Evolutionary conservation across 495 filamentous ascomycete species (phyloP), one percentile per base, ranked within the genome.

Genomic region (Penicillium flavigenum): DNA sequence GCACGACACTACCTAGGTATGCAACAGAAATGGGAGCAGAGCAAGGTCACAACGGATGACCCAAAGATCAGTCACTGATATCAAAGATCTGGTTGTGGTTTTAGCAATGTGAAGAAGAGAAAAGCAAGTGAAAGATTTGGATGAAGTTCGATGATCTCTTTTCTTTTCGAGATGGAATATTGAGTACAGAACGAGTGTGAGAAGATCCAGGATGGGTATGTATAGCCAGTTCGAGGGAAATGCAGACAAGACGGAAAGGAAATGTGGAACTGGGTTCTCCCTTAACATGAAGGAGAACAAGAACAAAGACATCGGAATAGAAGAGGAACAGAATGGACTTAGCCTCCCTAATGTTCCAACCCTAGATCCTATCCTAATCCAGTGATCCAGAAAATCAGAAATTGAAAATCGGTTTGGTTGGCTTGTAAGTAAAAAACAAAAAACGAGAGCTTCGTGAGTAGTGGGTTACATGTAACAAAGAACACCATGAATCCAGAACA

Each of bases 401-500:
- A 31, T 52, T 41, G 49, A 34, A 49, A 52, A 38, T 52, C 19
- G 34, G 49, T 27, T 52, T 38, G 48, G 48, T 48, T 32, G 47
- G 47, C 29, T 34, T 32, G 47, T 26, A 20, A 44, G 6, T 11
- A 14, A 47, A 17, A 17, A 41, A 22, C 36, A 47, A 22, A 45
- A 55, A 55, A 54, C 31, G 19, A 47, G 53, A 47, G 32, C 43
- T 39, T 55, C 53, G 20, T 55, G 53, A 55, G 44, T 47, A 47
- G 43, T 55, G 43, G 53, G 53, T 55, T 55, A 55, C 53, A 55
- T 39, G 47, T 34, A 47, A 55, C 29, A 47, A 47, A 55, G 43
- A 55, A 47, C 43, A 47, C 43, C 53, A 55, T 41, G 16, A 36
- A 54, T 54, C 32, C 43, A 46, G 24, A 53, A 47, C 53, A 39